These are phyloP conservation scores for Colletotrichum noveboracense DNA, from an alignment of 2,329 filamentous ascomycete genomes.

Conservation along the genomic window DNA sequence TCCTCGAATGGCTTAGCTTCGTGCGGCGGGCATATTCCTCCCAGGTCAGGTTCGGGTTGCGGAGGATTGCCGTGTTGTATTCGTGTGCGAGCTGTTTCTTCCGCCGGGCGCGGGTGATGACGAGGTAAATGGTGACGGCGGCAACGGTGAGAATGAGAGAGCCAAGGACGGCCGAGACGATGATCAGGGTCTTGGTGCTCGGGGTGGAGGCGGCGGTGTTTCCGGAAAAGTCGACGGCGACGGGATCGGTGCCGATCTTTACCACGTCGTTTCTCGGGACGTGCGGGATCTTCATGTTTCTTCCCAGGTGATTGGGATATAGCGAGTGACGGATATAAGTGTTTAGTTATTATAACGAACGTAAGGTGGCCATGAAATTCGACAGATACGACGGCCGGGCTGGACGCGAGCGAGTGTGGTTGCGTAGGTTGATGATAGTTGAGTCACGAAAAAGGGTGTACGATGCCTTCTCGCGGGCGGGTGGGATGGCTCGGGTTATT, in stretches of 20 bases:
- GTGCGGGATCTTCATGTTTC: background rate
- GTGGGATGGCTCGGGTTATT: background rate
- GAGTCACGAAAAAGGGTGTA: background rate
- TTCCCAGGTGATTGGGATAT: background rate
- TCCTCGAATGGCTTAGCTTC: constrained; percentile 3
- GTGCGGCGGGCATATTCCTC: constrained; percentile 4
- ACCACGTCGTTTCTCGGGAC: background rate
- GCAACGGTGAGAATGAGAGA: background rate
- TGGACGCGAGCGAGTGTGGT: background rate
- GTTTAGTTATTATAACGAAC: background rate
- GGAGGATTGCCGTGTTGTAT: constrained; percentile 1
- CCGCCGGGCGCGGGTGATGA: background rate
- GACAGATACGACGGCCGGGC: background rate
- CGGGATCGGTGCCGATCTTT: constrained; percentile 4
- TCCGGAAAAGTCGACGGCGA: constrained; percentile 2
- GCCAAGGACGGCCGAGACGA: constrained; percentile 3
- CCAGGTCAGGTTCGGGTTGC: constrained; percentile 12
- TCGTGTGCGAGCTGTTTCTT: background rate
- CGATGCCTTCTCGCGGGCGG: background rate
- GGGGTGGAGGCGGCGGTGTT: background rate
- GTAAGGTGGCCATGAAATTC: constrained; percentile 2
- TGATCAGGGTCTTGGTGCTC: background rate
- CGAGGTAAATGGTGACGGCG: background rate
- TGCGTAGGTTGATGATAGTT: background rate
- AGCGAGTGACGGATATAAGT: background rate